Conservation (phyloP, 768 basidiomycete genomes). For the Russula earlei region DNA sequence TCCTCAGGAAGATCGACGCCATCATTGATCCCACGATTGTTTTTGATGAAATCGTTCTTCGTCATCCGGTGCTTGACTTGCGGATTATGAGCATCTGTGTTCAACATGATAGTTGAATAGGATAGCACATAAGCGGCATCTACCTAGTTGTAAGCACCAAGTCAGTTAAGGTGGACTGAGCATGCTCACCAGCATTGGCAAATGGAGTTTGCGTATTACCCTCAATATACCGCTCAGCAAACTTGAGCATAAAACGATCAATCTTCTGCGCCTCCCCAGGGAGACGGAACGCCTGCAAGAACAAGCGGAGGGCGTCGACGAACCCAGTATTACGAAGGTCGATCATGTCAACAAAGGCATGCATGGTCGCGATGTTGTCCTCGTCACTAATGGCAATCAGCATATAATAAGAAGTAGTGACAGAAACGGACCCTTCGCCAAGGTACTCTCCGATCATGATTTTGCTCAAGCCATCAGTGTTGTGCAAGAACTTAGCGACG, state of each 20-base stretch:
- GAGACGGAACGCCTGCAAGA: slow-evolving; percentile 91
- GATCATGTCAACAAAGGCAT: slow-evolving; percentile 89
- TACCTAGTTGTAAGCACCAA: slow-evolving; percentile 23
- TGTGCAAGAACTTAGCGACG: slow-evolving; percentile 76
- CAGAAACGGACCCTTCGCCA: slow-evolving; percentile 78
- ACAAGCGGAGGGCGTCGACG: slow-evolving; percentile 80
- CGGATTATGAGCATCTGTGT: slow-evolving; percentile 95
- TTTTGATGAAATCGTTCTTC: slow-evolving; percentile 82
- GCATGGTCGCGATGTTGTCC: slow-evolving; percentile 87
- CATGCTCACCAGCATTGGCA: slow-evolving; percentile 79
- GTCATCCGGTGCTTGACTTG: slow-evolving; percentile 94
- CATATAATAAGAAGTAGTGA: background rate
- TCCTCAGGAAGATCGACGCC: slow-evolving; percentile 82
- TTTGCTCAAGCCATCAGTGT: slow-evolving; percentile 90
- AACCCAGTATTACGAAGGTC: slow-evolving; percentile 78
- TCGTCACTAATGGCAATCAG: slow-evolving; percentile 52
- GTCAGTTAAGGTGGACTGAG: slow-evolving; percentile 5
- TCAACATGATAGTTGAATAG: slow-evolving; percentile 91
- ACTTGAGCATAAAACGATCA: slow-evolving; percentile 98
- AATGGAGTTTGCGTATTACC: slow-evolving; percentile 79
- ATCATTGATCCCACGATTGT: slow-evolving; percentile 96
- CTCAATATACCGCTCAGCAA: slow-evolving; percentile 92
- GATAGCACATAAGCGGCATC: slow-evolving; percentile 93
- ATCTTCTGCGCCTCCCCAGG: slow-evolving; percentile 98
- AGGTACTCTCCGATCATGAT: slow-evolving; percentile 96